phyloP scores from a whole-genome alignment of 1,284 basidiomycete genomes.

The Cryptococcus sp. region DNA sequence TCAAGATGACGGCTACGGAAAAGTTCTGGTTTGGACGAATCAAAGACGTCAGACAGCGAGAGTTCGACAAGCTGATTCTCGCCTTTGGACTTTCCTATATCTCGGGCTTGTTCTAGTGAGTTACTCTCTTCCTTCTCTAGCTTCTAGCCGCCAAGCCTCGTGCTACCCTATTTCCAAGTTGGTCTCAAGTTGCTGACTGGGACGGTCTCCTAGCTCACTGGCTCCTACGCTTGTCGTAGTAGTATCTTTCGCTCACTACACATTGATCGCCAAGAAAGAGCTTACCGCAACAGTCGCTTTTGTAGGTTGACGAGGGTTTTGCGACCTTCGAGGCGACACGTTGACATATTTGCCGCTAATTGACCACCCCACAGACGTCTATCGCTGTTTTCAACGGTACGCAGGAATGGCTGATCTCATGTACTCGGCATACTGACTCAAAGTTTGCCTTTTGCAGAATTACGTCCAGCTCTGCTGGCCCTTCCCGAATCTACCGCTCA shows the following conservation, averaged over 20 bases:
- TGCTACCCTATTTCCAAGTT: too few relatives aligned
- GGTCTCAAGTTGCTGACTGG: not conserved
- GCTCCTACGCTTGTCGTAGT: constrained; percentile 46
- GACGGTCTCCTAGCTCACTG: constrained; percentile 35
- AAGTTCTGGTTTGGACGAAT: constrained; percentile 79
- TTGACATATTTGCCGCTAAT: not conserved
- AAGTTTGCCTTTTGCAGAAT: constrained; percentile 14
- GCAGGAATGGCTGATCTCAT: not conserved
- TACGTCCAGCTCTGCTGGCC: constrained; percentile 24
- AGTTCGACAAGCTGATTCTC: constrained; percentile 70
- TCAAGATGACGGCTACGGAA: constrained; percentile 95
- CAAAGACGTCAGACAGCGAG: constrained; percentile 68
- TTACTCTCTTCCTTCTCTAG: not conserved
- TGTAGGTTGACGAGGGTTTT: constrained; percentile 23
- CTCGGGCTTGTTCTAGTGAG: constrained; percentile 34
- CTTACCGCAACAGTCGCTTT: constrained; percentile 82
- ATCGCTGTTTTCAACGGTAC: constrained; percentile 65
- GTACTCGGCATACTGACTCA: not conserved
- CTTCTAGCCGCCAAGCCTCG: too few relatives aligned
- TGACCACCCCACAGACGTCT: constrained; percentile 54
- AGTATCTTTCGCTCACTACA: constrained; percentile 61
- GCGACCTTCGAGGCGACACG: constrained; percentile 5
- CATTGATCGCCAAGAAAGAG: constrained; percentile 58
- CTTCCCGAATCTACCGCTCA: constrained; percentile 26
- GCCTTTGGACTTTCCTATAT: constrained; percentile 23